These are phyloP conservation scores for Trametes sp. DNA, from an alignment of 1,284 basidiomycete genomes.

Conservation along the genomic window DNA sequence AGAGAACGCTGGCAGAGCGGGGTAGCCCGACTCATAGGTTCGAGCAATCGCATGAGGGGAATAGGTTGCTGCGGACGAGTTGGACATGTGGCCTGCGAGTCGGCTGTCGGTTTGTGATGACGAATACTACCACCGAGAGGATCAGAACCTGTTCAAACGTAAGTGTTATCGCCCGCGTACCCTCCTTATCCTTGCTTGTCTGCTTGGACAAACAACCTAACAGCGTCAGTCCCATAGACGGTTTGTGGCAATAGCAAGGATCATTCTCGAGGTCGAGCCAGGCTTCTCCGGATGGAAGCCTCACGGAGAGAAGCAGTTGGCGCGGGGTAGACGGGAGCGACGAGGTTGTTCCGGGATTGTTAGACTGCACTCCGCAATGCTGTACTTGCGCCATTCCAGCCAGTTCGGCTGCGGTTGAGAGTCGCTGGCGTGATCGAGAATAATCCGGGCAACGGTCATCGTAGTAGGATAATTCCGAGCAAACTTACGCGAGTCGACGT, in stretches of 20 bases:
- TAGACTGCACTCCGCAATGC: conserved; percentile 6
- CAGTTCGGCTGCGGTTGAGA: not conserved
- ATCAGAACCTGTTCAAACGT: not conserved
- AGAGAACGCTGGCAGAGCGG: not conserved
- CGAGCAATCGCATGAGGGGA: not conserved
- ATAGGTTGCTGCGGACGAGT: not conserved
- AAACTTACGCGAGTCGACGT: conserved; percentile 16
- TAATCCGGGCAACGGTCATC: conserved; percentile 5
- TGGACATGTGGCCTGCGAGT: not conserved
- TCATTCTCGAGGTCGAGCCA: conserved; percentile 12
- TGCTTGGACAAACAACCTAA: no score
- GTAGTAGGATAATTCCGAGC: not conserved
- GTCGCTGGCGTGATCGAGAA: conserved; percentile 6
- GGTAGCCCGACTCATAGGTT: not conserved
- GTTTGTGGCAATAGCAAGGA: conserved; percentile 4
- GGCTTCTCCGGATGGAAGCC: conserved; percentile 20
- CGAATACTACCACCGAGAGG: not conserved
- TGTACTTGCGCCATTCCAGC: not conserved
- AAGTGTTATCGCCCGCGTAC: no score
- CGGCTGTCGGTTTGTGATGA: not conserved
- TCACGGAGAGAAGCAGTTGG: not conserved
- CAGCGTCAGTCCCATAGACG: no score
- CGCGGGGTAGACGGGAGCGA: conserved; percentile 4
- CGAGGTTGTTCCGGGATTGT: conserved; percentile 27
- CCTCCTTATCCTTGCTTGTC: no score